Evolutionary conservation across 495 filamentous ascomycete genomes (phyloP).

Genomic region (Neurospora hispaniola): DNA sequence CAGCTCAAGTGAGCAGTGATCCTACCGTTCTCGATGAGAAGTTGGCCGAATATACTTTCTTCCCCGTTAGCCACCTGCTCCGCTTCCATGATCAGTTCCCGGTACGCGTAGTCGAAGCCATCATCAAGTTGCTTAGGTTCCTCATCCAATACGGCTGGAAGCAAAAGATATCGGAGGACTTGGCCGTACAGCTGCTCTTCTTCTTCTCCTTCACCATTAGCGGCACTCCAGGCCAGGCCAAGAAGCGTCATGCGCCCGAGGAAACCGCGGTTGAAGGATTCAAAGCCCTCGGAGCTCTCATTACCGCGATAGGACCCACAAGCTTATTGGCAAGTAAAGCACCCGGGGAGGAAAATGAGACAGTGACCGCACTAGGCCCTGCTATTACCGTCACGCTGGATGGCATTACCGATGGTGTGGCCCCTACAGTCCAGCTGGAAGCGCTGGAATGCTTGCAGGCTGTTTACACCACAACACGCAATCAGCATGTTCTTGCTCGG

Average conservation of each 20-base stretch:
- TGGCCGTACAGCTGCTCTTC: constrained; percentile 77
- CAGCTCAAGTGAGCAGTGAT: constrained; percentile 37
- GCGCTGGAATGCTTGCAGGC: constrained; percentile 54
- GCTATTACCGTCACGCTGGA: constrained; percentile 73
- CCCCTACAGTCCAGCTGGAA: constrained; percentile 52
- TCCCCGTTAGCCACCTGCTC: constrained; percentile 81
- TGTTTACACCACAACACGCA: constrained; percentile 51
- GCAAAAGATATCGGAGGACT: constrained; percentile 47
- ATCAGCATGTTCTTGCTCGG: constrained; percentile 61
- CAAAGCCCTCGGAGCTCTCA: constrained; percentile 30
- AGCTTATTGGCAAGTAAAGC: constrained; percentile 16
- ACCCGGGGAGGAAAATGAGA: constrained; percentile 30
- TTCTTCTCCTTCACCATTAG: constrained; percentile 72
- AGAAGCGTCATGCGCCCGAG: constrained; percentile 45
- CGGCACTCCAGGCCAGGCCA: constrained; percentile 45
- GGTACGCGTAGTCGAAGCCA: constrained; percentile 60
- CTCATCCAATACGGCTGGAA: constrained; percentile 74
- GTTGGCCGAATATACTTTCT: constrained; percentile 89
- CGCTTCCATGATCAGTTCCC: constrained; percentile 62
- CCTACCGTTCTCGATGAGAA: constrained; percentile 58
- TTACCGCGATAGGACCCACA: constrained; percentile 27
- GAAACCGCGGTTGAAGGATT: constrained; percentile 52
- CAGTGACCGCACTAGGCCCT: constrained; percentile 77
- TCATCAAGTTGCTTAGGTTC: constrained; percentile 59
- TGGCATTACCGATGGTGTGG: constrained; percentile 47